These are phyloP conservation scores for Mentha longifolia DNA, from an alignment of 257 asterid species.

Conservation along the genomic window DNA sequence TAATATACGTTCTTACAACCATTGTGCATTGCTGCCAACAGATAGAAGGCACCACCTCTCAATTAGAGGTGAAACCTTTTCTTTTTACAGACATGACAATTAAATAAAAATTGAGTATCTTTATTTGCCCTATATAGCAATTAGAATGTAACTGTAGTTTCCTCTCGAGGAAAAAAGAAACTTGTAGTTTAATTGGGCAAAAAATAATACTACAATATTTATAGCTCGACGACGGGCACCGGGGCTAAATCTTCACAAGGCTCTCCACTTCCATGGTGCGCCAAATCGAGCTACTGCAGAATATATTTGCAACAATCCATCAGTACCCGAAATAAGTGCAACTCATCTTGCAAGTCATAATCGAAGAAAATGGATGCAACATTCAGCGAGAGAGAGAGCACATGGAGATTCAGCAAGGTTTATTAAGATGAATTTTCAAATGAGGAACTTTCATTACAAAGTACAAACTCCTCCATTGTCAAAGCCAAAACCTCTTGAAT, in stretches of 20 bases:
- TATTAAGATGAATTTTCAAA: neutral
- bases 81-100: constrained; percentile 26
- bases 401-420: neutral
- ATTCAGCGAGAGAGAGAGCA: neutral
- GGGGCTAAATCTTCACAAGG: constrained; percentile 8
- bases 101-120: constrained; percentile 27
- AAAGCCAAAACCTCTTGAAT: too few species aligned
- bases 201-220: constrained; percentile 11
- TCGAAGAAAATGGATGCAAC: neutral
- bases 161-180: neutral
- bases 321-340: constrained; percentile 3
- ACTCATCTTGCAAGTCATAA: neutral
- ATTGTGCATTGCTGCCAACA: constrained; percentile 23
- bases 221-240: too few species aligned
- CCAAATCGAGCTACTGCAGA: constrained; percentile 29
- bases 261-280: constrained; percentile 16
- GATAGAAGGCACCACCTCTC: constrained; percentile 33
- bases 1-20: constrained; percentile 16
- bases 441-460: too few species aligned
- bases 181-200: constrained; percentile 14
- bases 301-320: constrained; percentile 13
- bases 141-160: neutral
- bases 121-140: constrained; percentile 24
- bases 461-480: too few species aligned
- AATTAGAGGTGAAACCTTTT: constrained; percentile 25